phyloP scores from a whole-genome alignment of 2,329 filamentous ascomycete genomes.

The Laburnicola sp. region DNA sequence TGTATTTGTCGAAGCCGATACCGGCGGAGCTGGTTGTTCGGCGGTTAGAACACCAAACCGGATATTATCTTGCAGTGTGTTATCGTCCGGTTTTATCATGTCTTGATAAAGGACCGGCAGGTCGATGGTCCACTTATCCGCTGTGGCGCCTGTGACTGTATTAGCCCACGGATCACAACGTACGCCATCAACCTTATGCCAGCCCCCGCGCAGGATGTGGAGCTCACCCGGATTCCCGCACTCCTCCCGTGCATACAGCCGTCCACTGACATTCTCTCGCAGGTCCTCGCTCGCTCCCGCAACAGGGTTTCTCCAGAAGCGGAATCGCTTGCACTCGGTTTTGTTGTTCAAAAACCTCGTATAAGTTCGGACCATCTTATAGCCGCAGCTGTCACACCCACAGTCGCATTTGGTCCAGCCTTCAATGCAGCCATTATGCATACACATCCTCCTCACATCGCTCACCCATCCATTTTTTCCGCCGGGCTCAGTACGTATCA shows the following conservation, averaged over 20 bases:
- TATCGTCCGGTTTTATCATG: not conserved
- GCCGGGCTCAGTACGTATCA: constrained; percentile 22
- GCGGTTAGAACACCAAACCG: not conserved
- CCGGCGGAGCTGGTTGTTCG: not conserved
- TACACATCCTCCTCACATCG: constrained; percentile 33
- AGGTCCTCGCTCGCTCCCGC: not conserved
- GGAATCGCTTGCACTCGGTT: constrained; percentile 23
- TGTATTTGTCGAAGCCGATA: constrained; percentile 5
- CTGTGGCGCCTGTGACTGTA: constrained; percentile 9
- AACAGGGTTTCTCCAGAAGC: constrained; percentile 28
- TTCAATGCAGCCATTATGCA: constrained; percentile 39
- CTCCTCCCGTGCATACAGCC: constrained; percentile 31
- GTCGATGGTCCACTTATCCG: constrained; percentile 14
- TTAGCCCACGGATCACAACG: constrained; percentile 15
- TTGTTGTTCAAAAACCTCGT: constrained; percentile 37
- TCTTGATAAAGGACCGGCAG: constrained; percentile 25
- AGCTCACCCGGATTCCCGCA: constrained; percentile 23
- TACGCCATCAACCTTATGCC: constrained; percentile 9
- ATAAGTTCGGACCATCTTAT: constrained; percentile 32
- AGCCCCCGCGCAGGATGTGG: not conserved
- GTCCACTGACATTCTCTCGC: constrained; percentile 5
- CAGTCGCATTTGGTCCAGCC: constrained; percentile 32
- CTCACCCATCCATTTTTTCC: constrained; percentile 38
- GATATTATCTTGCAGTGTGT: not conserved
- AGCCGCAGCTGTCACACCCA: constrained; percentile 37